Base-by-base conservation (phyloP, 768 basidiomycete genomes). In the Saitozyma sp. region DNA sequence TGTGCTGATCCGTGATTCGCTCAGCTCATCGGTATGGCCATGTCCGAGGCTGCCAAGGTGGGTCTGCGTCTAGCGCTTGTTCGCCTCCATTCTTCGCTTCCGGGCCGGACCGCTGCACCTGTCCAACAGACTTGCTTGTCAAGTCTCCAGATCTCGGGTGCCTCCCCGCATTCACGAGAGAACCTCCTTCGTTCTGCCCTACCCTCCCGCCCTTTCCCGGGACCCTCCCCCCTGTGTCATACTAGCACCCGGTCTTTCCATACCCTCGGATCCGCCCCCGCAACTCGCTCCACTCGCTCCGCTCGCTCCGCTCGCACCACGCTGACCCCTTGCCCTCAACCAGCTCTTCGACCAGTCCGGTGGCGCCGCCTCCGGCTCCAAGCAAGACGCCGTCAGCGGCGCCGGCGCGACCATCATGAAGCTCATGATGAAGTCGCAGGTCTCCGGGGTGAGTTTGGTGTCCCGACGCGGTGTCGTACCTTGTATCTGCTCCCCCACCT, bases 361-460 rank as follows among this genome's bases (percentile, higher is more conserved):
- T 17, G 86, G 86, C 8, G 83, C 85, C 4, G 81, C 86, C 5
- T 83, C 85, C 10, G 79, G 78, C 13, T 67, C 65, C 66, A 81
- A 81, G 80, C 91, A 94, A 71, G 90, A 92, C 70, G 87, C 87
- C 9, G 86, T 94, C 72, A 90, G 89, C 61, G 85, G 88, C 11
- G 92, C 92, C 50, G 90, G 88, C 3, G 87, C 88, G 86, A 92
- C 88, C 0, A 85, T 90, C 61, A 87, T 91, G 85, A 92, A 93
- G 81, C 81, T 92, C 46, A 73, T 92, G 50, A 85, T 90, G 63
- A 79, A 79, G 73, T 64, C 54, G 6, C 79, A 82, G 64, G 62
- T 78, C 54, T 63, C 69, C 17, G 72, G 71, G n/a, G 68, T 71
- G 45, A 75, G 73, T 73, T 73, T 56, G 16, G 29, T 29, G 5